Percentiles rank a stretch among this genome's conserved stretches.
Evolutionary conservation across 192 early-diverging fungal species (phyloP).

Genomic region (Umbelopsis sp.): DNA sequence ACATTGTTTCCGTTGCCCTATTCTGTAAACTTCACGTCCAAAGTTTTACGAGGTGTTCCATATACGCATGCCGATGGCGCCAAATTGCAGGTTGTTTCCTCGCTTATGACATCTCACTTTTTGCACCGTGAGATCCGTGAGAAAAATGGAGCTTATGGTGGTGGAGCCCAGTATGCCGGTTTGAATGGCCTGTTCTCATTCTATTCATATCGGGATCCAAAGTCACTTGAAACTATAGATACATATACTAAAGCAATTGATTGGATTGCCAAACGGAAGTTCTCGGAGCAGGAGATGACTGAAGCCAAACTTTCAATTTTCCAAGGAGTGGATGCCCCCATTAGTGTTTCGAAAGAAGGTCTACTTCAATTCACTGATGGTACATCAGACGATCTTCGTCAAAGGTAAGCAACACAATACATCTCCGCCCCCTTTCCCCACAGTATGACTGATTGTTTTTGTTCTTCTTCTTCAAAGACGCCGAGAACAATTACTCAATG

Average conservation of each 20-base stretch:
- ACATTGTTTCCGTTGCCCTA: constrained; percentile 85
- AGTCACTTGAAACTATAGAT: constrained; percentile 68
- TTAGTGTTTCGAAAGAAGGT: constrained; percentile 84
- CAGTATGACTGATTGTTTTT: neutral
- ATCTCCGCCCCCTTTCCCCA: neutral
- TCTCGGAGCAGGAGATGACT: constrained; percentile 69
- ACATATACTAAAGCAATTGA: constrained; percentile 66
- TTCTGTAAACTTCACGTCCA: constrained; percentile 82
- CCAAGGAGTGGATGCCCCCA: constrained; percentile 80
- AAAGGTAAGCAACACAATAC: constrained; percentile 52
- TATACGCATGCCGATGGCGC: constrained; percentile 84
- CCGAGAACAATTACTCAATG: constrained; percentile 73
- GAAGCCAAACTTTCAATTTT: constrained; percentile 94
- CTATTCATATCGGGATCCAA: constrained; percentile 94
- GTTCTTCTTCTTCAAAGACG: constrained; percentile 52
- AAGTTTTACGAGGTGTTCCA: constrained; percentile 76
- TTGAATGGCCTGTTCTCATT: constrained; percentile 82
- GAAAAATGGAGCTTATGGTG: constrained; percentile 96
- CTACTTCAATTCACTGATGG: constrained; percentile 78
- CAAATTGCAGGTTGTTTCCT: constrained; percentile 77
- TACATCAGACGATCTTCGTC: constrained; percentile 84
- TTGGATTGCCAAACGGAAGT: constrained; percentile 64
- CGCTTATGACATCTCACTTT: constrained; percentile 82
- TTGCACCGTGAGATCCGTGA: constrained; percentile 98
- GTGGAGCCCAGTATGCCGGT: constrained; percentile 77